Evolutionary conservation across 139 green algal genomes (phyloP), one percentile per base, ranked within the genome.

Genomic region (Microglena sp.): DNA sequence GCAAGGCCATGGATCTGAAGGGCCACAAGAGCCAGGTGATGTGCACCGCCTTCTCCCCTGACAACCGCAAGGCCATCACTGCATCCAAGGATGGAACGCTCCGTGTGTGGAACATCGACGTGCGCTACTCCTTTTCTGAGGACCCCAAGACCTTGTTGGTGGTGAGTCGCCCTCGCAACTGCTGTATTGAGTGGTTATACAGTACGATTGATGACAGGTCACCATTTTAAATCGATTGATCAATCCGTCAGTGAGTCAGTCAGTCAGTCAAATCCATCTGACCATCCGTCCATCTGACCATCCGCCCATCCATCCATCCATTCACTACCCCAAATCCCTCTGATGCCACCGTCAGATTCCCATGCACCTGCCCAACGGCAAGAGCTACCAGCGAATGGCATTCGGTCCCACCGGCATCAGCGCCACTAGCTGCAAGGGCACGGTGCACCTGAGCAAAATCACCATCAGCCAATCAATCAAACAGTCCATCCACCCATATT

Each of bases 141-240:
- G 79, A 86, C 64, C 75, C 79, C 67, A 83, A 87, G 67, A 70
- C 60, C 7, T n/a, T 80, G 44, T 44, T 83, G 2, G 68, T 69
- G 61, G 61, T 82, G 34, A 75, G 73, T 55, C 1, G n/a, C n/a
- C n/a, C n/a, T n/a, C n/a, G n/a, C n/a, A 5, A 36, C 24, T 28
- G 7, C 46, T n/a, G 5, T 33, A 33, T 58, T 50, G 11, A 50
- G 40, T 15, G 11, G 40, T 11, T 15, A 15, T 50, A n/a, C 11
- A 15, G 11, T 11, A 15, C 40, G 15, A 50, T 15, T 15, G 40
- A 15, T 11, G 11, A n/a, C 40, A 15, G 15, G 40, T 50, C 40
- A 15, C 40, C 40, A 11, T n/a, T 15, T 15, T 61, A 24, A 24
- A 6, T 61, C 29, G 18, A 24, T 28, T 33, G 31, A 36, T 62